Percentiles rank a stretch among this genome's conserved stretches.
phyloP scores from a whole-genome alignment of 2,329 filamentous ascomycete species.

The Coleophoma cylindrospora region DNA sequence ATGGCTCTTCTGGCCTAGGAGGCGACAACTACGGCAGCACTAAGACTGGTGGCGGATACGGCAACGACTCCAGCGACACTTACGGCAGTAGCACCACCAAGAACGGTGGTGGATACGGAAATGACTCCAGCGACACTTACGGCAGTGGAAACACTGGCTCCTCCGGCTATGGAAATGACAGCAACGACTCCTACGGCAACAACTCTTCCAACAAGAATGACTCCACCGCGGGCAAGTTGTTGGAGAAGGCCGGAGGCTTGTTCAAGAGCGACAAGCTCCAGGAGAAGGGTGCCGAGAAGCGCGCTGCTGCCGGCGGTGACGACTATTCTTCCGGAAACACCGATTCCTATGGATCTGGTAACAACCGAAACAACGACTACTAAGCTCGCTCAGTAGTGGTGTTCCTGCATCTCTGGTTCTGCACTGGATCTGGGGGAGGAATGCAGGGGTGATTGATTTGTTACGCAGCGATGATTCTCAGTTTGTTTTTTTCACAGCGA shows the following conservation, averaged over 20 bases:
- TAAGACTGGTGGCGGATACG: slow-evolving; percentile 1
- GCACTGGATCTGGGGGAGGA: too few species aligned
- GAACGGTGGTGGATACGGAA: slow-evolving; percentile 8
- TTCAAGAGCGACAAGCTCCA: slow-evolving; percentile 39
- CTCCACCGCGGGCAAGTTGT: slow-evolving; percentile 46
- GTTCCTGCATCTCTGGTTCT: too few species aligned
- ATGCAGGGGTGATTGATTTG: too few species aligned
- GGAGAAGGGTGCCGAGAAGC: slow-evolving; percentile 42
- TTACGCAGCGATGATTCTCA: too few species aligned
- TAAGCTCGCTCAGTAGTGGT: neutral
- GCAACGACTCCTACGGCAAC: slow-evolving; percentile 13
- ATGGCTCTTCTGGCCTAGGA: slow-evolving; percentile 13
- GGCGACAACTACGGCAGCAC: slow-evolving; percentile 14
- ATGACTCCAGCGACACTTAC: slow-evolving; percentile 8
- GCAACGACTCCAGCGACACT: neutral
- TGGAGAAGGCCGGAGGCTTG: slow-evolving; percentile 50
- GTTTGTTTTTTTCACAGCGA: too few species aligned
- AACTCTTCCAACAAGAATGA: slow-evolving; percentile 44
- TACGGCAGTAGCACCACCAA: slow-evolving; percentile 4
- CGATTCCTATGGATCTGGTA: neutral
- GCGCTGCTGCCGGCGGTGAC: slow-evolving; percentile 29
- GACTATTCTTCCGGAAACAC: slow-evolving; percentile 8
- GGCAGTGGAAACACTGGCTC: slow-evolving; percentile 15
- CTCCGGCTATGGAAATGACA: slow-evolving; percentile 12
- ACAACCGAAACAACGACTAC: neutral